These are phyloP conservation scores for Grosmannia serpens DNA, from an alignment of 2,329 filamentous ascomycete species.

Conservation along the genomic window DNA sequence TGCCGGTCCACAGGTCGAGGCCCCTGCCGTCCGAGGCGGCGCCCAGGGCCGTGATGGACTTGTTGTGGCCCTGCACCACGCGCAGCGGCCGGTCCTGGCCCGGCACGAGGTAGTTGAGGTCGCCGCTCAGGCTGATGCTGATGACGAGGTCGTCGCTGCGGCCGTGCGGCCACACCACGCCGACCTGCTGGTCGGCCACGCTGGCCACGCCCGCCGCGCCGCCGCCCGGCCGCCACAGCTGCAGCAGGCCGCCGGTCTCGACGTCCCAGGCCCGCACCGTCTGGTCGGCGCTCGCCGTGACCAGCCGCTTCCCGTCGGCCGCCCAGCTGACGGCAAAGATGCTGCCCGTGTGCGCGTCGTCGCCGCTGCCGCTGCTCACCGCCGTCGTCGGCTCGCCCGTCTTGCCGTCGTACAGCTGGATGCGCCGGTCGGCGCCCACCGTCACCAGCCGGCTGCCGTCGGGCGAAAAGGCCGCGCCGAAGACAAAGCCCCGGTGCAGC, in stretches of 20 bases:
- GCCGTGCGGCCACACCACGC: conserved; percentile 78
- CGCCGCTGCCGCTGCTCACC: conserved; percentile 42
- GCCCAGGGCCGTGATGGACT: conserved; percentile 71
- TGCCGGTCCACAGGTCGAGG: conserved; percentile 73
- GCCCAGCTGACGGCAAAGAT: conserved; percentile 91
- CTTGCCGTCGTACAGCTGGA: conserved; percentile 94
- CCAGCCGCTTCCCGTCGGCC: conserved; percentile 72
- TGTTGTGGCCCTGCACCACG: conserved; percentile 79
- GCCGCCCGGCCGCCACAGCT: conserved; percentile 76
- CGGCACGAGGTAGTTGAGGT: conserved; percentile 78
- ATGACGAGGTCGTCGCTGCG: conserved; percentile 80
- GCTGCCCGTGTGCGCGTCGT: conserved; percentile 68
- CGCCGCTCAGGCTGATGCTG: conserved; percentile 76
- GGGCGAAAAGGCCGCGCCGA: conserved; percentile 79
- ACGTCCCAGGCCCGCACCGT: conserved; percentile 92
- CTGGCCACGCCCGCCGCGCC: conserved; percentile 52
- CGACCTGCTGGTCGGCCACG: conserved; percentile 80
- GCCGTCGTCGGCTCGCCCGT: conserved; percentile 71
- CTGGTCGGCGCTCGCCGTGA: conserved; percentile 87
- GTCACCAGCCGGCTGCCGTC: conserved; percentile 74
- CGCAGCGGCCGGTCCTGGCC: conserved; percentile 57
- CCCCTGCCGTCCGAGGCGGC: conserved; percentile 41
- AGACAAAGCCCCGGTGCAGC: conserved; percentile 80
- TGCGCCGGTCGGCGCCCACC: conserved; percentile 83
- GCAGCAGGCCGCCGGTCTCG: conserved; percentile 62